Base-by-base conservation (phyloP, 2,329 filamentous ascomycete genomes). In the Bipolaris zeicola region DNA sequence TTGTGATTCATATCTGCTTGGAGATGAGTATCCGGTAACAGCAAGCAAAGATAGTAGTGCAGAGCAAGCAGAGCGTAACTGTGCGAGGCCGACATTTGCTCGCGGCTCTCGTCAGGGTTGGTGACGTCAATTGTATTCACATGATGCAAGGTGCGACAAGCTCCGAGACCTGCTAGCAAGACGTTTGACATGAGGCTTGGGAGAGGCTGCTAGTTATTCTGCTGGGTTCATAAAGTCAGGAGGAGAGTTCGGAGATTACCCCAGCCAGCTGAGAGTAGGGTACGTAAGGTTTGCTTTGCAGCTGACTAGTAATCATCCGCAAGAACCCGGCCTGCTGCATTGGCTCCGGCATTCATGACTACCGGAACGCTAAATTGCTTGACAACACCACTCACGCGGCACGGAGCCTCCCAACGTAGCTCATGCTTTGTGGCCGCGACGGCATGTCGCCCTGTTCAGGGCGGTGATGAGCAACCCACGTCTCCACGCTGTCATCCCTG, bases 401-500 rank as follows among this genome's bases (percentile, higher is more conserved):
- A 13, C 34, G 11, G 43, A 46, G 13, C 28, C 20, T 33, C 18
- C 3, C 20, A 13, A 11, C 11, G 28, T 31, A 36, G 43, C 31
- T 22, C 18, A 20, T 11, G 31, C 20, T 18, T n/a, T 16, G 31
- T 6, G 18, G 14, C 22, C n/a, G 11, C 7, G 28, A 22, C 20
- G 18, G 18, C 13, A 14, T 33, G 16, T 18, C 7, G 6, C 33
- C 16, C 11, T 33, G 16, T 45, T 31, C 6, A 49, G 37, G 39
- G 28, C 44, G 14, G 33, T 41, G n/a, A 18, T 44, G 37, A 38
- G 33, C 28, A 37, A 39, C 45, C 28, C 22, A 41, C 42, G 10
- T 37, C 37, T 31, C 51, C 20, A 22, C 42, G 34, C 51, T 18
- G 43, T 22, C 31, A 44, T 50, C 46, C 33, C 46, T 55, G 46